Evolutionary conservation across 129 eudicot genomes (phyloP), one percentile per base, ranked within the genome.

Genomic region (Ambrosia artemisiifolia): DNA sequence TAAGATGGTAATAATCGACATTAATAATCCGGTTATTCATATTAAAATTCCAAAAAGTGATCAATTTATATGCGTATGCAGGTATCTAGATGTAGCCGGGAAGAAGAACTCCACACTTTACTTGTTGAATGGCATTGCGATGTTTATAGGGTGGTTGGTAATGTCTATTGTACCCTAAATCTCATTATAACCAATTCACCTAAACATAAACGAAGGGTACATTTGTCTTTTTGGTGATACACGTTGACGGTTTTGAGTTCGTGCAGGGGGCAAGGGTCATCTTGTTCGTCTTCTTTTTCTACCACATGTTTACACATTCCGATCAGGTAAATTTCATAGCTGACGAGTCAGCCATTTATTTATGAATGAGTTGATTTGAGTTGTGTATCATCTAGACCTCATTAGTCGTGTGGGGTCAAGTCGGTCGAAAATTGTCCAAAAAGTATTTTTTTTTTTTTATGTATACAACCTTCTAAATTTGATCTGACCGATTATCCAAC

Each of bases 61-160:
- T 30, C 53, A 17, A 72, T 65, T 63, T 18, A 51, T 70, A 65
- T 47, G 36, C 68, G 17, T 51, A 40, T 80, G 74, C 85, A 91
- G 97, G 97, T 85, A 85, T 66, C 70, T 91, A 69, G 97, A 91
- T 75, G 82, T 80, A 57, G 86, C 91, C 40, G 88, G 91, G 64
- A 71, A 81, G 83, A 91, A 91, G 90, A 83, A 65, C 42, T 91
- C 97, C 13, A 80, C 77, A 7, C 72, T 88, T 35, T 91, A 91
- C 78, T 42, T 81, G 49, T 80, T 56, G 77, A 91, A 91, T 85
- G 97, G 97, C 50, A 64, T 91, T 72, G 92, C 85, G 48, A 77
- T 91, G 85, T 88, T 91, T 79, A 48, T 84, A 24, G 95, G 95
- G 82, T 91, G 97, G 97, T 72, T 91, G 97, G 97, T 91, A 91